A percentile compares a stretch with the other conserved stretches of the same genome.
These are phyloP conservation scores for Aspergillus costaricaensis DNA, from an alignment of 2,329 filamentous ascomycete species.

Conservation along the genomic window DNA sequence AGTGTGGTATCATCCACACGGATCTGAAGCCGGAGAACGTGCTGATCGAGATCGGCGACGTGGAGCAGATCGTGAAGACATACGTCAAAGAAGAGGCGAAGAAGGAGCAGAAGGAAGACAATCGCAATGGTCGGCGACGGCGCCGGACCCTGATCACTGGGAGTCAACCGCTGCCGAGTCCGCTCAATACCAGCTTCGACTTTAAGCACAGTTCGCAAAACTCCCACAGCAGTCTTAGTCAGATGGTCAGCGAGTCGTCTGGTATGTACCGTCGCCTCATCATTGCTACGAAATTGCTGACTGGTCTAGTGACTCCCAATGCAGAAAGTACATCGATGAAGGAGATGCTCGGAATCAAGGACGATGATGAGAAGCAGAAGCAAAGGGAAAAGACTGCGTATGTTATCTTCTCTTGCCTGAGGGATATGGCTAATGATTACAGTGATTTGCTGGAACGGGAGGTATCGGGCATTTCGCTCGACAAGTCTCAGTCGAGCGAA, in stretches of 20 bases:
- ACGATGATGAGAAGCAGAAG: slow-evolving; percentile 68
- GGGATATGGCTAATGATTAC: slow-evolving; percentile 1
- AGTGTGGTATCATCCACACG: slow-evolving; percentile 98
- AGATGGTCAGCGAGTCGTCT: slow-evolving; percentile 72
- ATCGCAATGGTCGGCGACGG: slow-evolving; percentile 85
- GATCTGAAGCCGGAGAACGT: slow-evolving; percentile 98
- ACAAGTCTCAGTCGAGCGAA: slow-evolving; percentile 59
- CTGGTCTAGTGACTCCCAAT: slow-evolving; percentile 18
- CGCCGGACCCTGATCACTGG: slow-evolving; percentile 93
- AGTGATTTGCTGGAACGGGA: slow-evolving; percentile 90
- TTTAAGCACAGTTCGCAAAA: slow-evolving; percentile 61
- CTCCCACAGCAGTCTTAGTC: slow-evolving; percentile 75
- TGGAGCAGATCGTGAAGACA: slow-evolving; percentile 96
- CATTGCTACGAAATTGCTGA: slow-evolving; percentile 37
- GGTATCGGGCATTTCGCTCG: slow-evolving; percentile 90
- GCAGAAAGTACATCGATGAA: slow-evolving; percentile 59
- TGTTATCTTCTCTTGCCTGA: slow-evolving; percentile 38
- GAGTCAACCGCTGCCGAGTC: slow-evolving; percentile 92
- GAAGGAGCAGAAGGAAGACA: slow-evolving; percentile 79
- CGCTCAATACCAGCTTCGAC: slow-evolving; percentile 89
- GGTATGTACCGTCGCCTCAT: slow-evolving; percentile 55
- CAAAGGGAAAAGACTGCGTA: slow-evolving; percentile 93
- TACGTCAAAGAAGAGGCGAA: slow-evolving; percentile 75
- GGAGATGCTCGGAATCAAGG: slow-evolving; percentile 53
- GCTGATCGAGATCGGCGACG: slow-evolving; percentile 96